Base-by-base conservation (phyloP, 192 early-diverging fungal genomes). In the Backusella australiensis region DNA sequence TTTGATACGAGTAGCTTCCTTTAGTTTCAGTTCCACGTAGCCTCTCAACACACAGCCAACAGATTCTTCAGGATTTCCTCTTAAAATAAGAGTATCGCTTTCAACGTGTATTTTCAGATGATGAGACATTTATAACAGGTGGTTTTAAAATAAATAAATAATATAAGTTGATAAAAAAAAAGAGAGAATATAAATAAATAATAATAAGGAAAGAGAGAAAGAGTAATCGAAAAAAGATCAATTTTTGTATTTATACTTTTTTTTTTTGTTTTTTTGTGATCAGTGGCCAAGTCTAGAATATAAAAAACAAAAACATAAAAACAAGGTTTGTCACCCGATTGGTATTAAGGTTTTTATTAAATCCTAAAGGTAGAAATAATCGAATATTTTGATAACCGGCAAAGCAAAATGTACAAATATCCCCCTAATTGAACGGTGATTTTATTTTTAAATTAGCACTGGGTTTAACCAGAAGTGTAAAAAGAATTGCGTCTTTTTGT, bases 11-110 rank as follows among this genome's bases (percentile, higher is more conserved):
- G 85, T 87, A 0, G 83, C 26, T 59, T 92, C 91, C 17, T 67
- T 36, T 12, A 88, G 52, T 59, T 78, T 76, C 32, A 92, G 70
- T 8, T 82, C 63, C 21, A 92, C 74, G 21, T 83, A 75, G 8
- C 91, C 91, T 70, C 87, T 85, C 12, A 92, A 71, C 6, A 90
- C 56, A n/a, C 80, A 76, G 0, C 87, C 85, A 9, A 75, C 76
- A 8, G 86, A 80, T 74, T 87, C 85, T 53, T 78, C 49, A 12
- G 75, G 59, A 34, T 66, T 67, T 14, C 87, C 87, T 67, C 68
- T 76, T 38, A 88, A 38, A 34, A 78, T 75, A 29, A 85, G 34
- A 3, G 71, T 75, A 53, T 80, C 69, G 21, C 69, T 53, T 32
- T 85, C 84, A 17, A 85, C 21, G n/a, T 78, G 36, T 44, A 85